These are phyloP conservation scores for Leucosporidium yakuticum DNA, from an alignment of 768 basidiomycete genomes.

Conservation along the genomic window DNA sequence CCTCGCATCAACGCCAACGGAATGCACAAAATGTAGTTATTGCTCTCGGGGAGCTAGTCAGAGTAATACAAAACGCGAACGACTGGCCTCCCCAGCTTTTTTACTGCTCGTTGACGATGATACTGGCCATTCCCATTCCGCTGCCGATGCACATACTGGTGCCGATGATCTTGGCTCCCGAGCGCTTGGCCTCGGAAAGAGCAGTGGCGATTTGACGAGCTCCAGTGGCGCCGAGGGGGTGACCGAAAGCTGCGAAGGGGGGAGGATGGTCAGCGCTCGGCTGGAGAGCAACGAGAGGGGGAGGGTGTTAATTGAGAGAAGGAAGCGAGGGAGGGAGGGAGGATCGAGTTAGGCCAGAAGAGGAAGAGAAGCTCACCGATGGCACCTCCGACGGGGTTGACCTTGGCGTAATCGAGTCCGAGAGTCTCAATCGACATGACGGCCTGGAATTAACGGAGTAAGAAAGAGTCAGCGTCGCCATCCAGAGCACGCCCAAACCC, in stretches of 20 bases:
- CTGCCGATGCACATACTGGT: slow-evolving; percentile 88
- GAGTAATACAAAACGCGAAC: too few relatives aligned
- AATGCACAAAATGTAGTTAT: too few relatives aligned
- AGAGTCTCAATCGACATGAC: slow-evolving; percentile 65
- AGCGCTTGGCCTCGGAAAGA: slow-evolving; percentile 66
- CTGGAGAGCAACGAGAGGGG: not conserved
- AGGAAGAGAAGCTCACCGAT: slow-evolving; percentile 49
- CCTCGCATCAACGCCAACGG: too few relatives aligned
- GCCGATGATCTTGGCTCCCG: slow-evolving; percentile 67
- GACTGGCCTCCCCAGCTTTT: not conserved
- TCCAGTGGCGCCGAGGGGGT: slow-evolving; percentile 68
- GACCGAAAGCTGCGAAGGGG: slow-evolving; percentile 49
- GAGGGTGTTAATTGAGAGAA: not conserved
- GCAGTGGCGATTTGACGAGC: slow-evolving; percentile 83
- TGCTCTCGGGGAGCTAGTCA: too few relatives aligned
- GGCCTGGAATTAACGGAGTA: slow-evolving; percentile 63
- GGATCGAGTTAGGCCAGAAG: too few relatives aligned
- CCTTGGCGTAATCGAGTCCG: slow-evolving; percentile 56
- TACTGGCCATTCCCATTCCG: slow-evolving; percentile 61
- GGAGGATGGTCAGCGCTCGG: not conserved
- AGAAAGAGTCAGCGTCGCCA: slow-evolving; percentile 2
- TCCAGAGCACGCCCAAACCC: too few relatives aligned
- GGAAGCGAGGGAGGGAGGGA: slow-evolving; percentile 46
- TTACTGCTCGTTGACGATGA: slow-evolving; percentile 67
- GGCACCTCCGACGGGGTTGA: slow-evolving; percentile 80